phyloP scores from a whole-genome alignment of 2,329 filamentous ascomycete genomes.

The Arachnomyces sp. region DNA sequence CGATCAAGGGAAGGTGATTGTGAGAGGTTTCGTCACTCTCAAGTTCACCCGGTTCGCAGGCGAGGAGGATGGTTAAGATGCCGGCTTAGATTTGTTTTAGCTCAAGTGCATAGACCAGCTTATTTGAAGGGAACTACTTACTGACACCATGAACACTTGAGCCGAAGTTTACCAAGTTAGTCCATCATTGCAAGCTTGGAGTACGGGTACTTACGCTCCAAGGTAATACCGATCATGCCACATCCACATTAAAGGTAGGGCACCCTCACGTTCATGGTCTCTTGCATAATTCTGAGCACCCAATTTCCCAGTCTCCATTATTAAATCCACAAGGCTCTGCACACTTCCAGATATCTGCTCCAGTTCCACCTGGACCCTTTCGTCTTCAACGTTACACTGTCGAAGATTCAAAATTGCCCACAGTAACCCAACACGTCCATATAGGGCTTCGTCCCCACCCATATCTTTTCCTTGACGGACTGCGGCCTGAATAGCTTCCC shows the following conservation, averaged over 20 bases:
- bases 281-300: conserved; percentile 23
- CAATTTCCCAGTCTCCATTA: conserved; percentile 27
- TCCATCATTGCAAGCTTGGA: not conserved
- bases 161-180: not conserved
- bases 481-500: conserved; percentile 21
- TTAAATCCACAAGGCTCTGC: conserved; percentile 24
- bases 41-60: conserved; percentile 26
- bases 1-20: conserved; percentile 26
- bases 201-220: conserved; percentile 27
- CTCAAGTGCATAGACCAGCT: not conserved
- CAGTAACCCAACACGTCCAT: conserved; percentile 31
- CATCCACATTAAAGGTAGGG: conserved; percentile 34
- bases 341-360: conserved; percentile 20
- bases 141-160: conserved; percentile 17
- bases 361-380: conserved; percentile 13
- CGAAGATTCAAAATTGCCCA: conserved; percentile 30
- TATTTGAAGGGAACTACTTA: conserved; percentile 8
- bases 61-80: conserved; percentile 30
- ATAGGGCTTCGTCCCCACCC: conserved; percentile 33
- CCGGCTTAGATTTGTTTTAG: conserved; percentile 20
- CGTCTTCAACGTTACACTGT: conserved; percentile 16
- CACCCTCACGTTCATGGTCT: conserved; percentile 22
- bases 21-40: conserved; percentile 10
- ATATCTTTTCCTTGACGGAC: conserved; percentile 23
- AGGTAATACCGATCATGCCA: conserved; percentile 30